Evolutionary conservation across 768 basidiomycete genomes (phyloP).

Genomic region (Daedaleopsis sinensis): DNA sequence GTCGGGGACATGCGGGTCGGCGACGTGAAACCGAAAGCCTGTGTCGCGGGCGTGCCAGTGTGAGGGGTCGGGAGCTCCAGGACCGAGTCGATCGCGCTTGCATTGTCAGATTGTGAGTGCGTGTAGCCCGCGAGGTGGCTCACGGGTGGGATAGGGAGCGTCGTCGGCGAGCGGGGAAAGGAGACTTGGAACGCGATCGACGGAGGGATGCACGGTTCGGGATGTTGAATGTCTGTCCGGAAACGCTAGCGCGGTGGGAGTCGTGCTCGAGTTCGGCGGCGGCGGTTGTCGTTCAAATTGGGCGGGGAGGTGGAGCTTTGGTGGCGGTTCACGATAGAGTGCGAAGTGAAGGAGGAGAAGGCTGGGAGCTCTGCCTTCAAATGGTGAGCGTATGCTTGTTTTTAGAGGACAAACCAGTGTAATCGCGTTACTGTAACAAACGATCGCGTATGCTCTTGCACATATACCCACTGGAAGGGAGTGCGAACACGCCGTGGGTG

Average conservation of each 20-base stretch:
- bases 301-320: no score
- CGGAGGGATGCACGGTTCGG: slow-evolving; percentile 31
- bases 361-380: no score
- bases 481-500: no score
- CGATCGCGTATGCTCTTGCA: no score
- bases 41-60: slow-evolving; percentile 64
- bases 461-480: no score
- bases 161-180: slow-evolving; percentile 50
- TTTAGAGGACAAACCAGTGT: no score
- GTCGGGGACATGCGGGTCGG: slow-evolving; percentile 48
- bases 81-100: slow-evolving; percentile 15
- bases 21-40: slow-evolving; percentile 66
- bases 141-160: slow-evolving; percentile 41
- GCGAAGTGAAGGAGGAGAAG: no score
- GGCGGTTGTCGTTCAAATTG: no score
- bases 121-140: slow-evolving; percentile 5
- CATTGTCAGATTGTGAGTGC: slow-evolving; percentile 22
- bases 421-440: no score
- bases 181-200: slow-evolving; percentile 39
- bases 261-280: slow-evolving; percentile 20
- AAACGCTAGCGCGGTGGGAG: slow-evolving; percentile 9
- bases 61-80: slow-evolving; percentile 35
- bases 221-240: slow-evolving; percentile 13
- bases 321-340: no score
- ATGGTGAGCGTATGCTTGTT: no score